Evolutionary conservation across 768 basidiomycete genomes (phyloP).

Genomic region (Pleurotus cornucopiae): DNA sequence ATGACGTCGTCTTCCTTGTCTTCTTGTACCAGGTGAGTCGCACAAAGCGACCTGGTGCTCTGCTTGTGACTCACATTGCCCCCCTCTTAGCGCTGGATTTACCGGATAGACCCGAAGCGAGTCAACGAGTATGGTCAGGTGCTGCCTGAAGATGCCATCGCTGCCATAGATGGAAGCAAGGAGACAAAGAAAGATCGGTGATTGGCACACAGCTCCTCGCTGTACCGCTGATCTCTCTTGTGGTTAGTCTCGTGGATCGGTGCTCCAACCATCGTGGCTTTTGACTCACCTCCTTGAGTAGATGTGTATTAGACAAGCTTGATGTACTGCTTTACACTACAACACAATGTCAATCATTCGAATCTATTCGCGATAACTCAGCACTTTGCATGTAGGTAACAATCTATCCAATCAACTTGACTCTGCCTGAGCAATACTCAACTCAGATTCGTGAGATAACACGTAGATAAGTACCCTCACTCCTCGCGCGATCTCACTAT

Average conservation of each 20-base stretch:
- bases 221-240: neutral
- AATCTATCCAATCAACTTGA: no score
- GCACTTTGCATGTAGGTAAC: no score
- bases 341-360: no score
- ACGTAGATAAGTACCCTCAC: no score
- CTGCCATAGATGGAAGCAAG: slow-evolving; percentile 30
- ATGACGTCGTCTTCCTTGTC: slow-evolving; percentile 88
- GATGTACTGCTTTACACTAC: no score
- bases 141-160: slow-evolving; percentile 45
- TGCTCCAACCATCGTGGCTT: slow-evolving; percentile 2
- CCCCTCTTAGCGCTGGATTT: slow-evolving; percentile 82
- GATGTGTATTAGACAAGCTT: no score
- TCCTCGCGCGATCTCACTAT: no score
- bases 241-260: slow-evolving; percentile 3
- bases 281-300: neutral
- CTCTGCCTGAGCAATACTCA: no score
- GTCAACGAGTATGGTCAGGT: slow-evolving; percentile 97
- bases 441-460: no score
- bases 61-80: slow-evolving; percentile 13
- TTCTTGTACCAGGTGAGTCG: slow-evolving; percentile 83
- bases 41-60: neutral
- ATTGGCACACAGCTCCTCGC: neutral
- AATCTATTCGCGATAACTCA: no score
- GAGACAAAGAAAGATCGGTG: slow-evolving; percentile 55
- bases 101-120: slow-evolving; percentile 90